phyloP scores from a whole-genome alignment of 345 rosid species.

The Ricinus communis region DNA sequence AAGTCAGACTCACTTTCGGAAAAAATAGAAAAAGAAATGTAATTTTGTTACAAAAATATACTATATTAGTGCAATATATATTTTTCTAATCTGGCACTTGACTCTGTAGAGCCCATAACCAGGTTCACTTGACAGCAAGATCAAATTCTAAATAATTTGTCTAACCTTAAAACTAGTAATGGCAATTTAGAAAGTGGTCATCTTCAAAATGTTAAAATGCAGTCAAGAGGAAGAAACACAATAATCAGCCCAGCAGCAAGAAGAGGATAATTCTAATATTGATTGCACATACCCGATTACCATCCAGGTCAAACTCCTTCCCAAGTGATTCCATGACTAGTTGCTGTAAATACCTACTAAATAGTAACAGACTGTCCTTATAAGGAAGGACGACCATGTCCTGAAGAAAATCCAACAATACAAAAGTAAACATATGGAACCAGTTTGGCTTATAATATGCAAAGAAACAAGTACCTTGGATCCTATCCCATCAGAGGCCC shows the following conservation, averaged over 20 bases:
- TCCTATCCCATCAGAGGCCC: conserved; percentile 92
- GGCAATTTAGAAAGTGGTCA: conserved; percentile 5
- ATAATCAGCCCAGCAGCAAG: not conserved
- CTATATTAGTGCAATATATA: not conserved
- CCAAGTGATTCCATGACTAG: conserved; percentile 99
- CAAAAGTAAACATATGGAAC: not conserved
- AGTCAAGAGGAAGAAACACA: not conserved
- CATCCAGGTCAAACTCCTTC: conserved; percentile 94
- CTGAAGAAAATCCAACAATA: conserved; percentile 42
- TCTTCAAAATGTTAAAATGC: conserved; percentile 9
- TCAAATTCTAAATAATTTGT: not conserved
- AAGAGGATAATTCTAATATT: not conserved
- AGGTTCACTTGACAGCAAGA: not conserved
- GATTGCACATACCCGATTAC: conserved; percentile 69
- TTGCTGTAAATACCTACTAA: conserved; percentile 95
- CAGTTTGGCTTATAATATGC: conserved; percentile 7
- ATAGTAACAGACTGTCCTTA: conserved; percentile 89
- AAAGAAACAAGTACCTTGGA: conserved; percentile 62
- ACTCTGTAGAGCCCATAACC: not conserved
- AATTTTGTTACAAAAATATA: not conserved
- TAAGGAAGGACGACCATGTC: conserved; percentile 99
- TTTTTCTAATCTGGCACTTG: not conserved
- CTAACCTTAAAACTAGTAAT: not conserved
- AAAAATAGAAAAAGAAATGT: not conserved
- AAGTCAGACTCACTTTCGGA: not conserved